Evolutionary conservation across 306 rosid genomes (phyloP).

Genomic region (Castanopsis chinensis): DNA sequence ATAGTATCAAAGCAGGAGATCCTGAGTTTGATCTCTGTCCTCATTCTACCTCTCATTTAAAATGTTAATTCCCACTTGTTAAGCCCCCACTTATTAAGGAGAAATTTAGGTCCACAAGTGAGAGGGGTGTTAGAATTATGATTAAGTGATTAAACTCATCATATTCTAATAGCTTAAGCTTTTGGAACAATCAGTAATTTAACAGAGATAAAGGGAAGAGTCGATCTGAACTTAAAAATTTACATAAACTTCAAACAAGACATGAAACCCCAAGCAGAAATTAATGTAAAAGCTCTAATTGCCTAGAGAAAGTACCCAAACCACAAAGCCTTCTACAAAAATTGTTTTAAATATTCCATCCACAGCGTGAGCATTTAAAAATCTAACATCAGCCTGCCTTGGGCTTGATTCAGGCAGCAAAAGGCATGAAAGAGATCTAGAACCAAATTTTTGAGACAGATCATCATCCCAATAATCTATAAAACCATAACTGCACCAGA

Average conservation of each 20-base stretch:
- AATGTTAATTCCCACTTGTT: no score
- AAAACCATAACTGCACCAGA: background rate
- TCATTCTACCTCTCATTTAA: no score
- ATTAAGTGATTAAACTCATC: no score
- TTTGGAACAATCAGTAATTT: no score
- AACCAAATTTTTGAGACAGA: background rate
- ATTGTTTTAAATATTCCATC: background rate
- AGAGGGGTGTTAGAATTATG: no score
- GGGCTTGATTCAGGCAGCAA: background rate
- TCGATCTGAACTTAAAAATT: background rate
- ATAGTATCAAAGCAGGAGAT: no score
- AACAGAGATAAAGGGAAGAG: no score
- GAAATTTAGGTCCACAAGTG: no score
- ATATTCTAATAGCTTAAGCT: no score
- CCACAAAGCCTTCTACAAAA: background rate
- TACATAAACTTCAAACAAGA: background rate
- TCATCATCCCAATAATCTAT: background rate
- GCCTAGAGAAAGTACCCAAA: background rate
- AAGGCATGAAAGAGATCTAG: background rate
- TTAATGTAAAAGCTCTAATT: background rate
- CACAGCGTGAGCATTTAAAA: background rate
- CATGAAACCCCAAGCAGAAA: background rate
- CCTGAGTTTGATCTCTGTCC: no score
- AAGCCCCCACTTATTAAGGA: no score
- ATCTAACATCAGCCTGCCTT: background rate